Evolutionary conservation across 2,329 filamentous ascomycete genomes (phyloP), one percentile per base, ranked within the genome.

Genomic region (Alternaria tenuissima): DNA sequence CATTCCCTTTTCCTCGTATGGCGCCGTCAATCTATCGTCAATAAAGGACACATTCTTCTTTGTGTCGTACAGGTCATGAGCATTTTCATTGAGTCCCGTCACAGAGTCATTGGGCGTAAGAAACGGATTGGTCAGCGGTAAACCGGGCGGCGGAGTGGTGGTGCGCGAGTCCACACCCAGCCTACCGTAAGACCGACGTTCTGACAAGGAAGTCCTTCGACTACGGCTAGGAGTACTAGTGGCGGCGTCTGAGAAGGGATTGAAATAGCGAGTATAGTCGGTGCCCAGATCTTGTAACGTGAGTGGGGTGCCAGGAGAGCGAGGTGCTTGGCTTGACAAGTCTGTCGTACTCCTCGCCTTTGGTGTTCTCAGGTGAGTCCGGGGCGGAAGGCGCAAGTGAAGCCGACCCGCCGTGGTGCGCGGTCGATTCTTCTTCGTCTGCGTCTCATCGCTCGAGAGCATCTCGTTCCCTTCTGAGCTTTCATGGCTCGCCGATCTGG

Each of bases 11-110:
- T 82, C 81, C 22, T 80, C 69, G 64, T 73, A 76, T 1, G 82
- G 81, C 8, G 79, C 81, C 18, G 74, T 77, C 12, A 85, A 70
- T 32, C 82, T 76, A 64, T 86, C 83, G 66, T 85, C 82, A 11
- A 84, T 66, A 26, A 80, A 76, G 61, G 81, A 78, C 59, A 78
- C 76, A 41, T 70, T 67, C 55, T 68, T 74, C 46, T 76, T 73
- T 0, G 64, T 46, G 34, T 76, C 69, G 39, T 60, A 62, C 14
- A 74, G 55, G 3, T 56, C 52, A 38, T 64, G 60, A 39, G 73
- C 52, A 12, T 66, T 72, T 8, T 61, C 47, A 28, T 66, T 63
- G 39, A 75, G 56, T 16, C 63, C 73, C 5, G 73, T 72, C 7
- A 69, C 68, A 3, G 76, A 76, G 6, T 68, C 62, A 38, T 66